These are phyloP conservation scores for Mycocalia duriaeana DNA, from an alignment of 1,284 basidiomycete genomes.

Conservation along the genomic window DNA sequence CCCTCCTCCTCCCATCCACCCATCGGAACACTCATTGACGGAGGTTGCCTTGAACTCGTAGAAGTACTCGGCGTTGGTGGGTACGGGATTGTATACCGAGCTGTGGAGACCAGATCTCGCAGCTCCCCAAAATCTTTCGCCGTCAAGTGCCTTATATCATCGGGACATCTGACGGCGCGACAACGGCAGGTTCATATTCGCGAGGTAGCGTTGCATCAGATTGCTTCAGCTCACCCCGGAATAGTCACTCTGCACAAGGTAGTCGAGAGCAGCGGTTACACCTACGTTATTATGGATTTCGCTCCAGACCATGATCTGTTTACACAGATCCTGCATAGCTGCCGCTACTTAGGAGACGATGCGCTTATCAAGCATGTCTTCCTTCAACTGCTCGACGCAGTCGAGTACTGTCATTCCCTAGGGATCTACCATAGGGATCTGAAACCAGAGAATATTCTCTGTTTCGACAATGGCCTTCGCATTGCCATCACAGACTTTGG, in stretches of 20 bases:
- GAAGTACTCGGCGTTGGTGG: conserved; percentile 91
- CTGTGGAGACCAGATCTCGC: conserved; percentile 57
- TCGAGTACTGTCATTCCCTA: conserved; percentile 82
- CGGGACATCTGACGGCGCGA: conserved; percentile 49
- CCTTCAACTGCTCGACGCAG: conserved; percentile 89
- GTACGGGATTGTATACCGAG: conserved; percentile 95
- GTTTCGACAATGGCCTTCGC: conserved; percentile 74
- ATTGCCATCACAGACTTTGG: conserved; percentile 96
- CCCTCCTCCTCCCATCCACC: conserved; percentile 52
- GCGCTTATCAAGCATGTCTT: conserved; percentile 83
- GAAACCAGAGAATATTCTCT: conserved; percentile 97
- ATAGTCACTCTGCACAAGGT: conserved; percentile 89
- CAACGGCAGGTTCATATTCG: conserved; percentile 74
- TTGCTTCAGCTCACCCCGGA: conserved; percentile 81
- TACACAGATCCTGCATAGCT: conserved; percentile 74
- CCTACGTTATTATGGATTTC: conserved; percentile 74
- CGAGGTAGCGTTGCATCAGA: conserved; percentile 82
- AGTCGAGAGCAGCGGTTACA: conserved; percentile 68
- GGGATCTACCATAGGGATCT: conserved; percentile 97
- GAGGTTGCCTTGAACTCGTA: conserved; percentile 80
- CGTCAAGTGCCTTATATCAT: conserved; percentile 82
- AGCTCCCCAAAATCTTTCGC: conserved; percentile 63
- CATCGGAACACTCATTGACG: conserved; percentile 76
- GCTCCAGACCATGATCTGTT: conserved; percentile 90
- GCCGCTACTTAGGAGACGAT: conserved; percentile 75